Conservation (phyloP, 1,284 basidiomycete genomes). For the Sphaerobolus stellatus region DNA sequence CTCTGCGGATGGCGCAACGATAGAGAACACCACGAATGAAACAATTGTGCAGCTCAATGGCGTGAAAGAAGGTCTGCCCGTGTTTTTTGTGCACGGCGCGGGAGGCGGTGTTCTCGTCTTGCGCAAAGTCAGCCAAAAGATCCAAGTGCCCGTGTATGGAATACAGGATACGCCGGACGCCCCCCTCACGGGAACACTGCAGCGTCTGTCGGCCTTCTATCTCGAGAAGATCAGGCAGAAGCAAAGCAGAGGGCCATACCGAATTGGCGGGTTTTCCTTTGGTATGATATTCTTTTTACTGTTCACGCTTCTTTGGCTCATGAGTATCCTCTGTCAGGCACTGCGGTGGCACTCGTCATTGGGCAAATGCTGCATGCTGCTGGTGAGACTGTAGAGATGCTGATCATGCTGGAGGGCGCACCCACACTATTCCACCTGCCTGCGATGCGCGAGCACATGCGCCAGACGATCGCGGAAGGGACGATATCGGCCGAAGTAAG, state of each 20-base stretch:
- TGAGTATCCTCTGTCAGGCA: conserved; percentile 3
- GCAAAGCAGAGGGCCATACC: conserved; percentile 13
- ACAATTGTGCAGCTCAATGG: conserved; percentile 13
- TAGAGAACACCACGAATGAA: background rate
- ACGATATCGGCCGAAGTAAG: conserved; percentile 1
- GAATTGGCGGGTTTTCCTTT: conserved; percentile 16
- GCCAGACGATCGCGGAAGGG: conserved; percentile 1
- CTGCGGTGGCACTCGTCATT: conserved; percentile 8
- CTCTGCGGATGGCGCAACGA: background rate
- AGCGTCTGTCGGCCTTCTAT: conserved; percentile 14
- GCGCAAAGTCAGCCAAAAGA: conserved; percentile 12
- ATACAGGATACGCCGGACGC: conserved; percentile 17
- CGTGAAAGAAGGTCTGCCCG: conserved; percentile 9
- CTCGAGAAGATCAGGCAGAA: conserved; percentile 14
- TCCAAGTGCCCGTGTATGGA: conserved; percentile 14
- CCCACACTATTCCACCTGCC: conserved; percentile 11
- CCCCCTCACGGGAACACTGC: conserved; percentile 14
- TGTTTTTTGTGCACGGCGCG: conserved; percentile 16
- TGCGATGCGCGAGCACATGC: conserved; percentile 4
- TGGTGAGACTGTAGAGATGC: conserved; percentile 11
- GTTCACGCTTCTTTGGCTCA: background rate
- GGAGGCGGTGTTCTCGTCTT: conserved; percentile 16
- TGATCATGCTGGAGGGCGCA: conserved; percentile 16
- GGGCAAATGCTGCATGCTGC: conserved; percentile 8
- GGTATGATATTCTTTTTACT: conserved; percentile 5